Evolutionary conservation across 768 basidiomycete species (phyloP).

Genomic region (Rhizopogon vinicolor): DNA sequence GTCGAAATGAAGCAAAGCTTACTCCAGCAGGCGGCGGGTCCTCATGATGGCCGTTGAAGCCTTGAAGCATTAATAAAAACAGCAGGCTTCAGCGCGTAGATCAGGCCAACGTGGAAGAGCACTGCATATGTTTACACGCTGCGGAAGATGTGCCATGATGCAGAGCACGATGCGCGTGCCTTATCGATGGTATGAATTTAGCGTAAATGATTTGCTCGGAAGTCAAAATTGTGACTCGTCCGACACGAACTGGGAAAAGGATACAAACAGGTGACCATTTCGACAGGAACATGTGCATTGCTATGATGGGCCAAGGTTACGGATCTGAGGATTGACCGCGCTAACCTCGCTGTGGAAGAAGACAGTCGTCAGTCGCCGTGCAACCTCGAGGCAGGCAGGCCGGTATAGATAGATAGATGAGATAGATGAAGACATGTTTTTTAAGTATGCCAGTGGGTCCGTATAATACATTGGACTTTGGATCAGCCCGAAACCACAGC

Average conservation of each 20-base stretch:
- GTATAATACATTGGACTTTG: constrained; percentile 15
- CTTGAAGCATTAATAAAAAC: constrained; percentile 1
- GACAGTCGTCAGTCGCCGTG: constrained; percentile 2
- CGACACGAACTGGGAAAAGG: background rate
- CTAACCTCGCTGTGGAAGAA: background rate
- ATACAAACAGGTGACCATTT: background rate
- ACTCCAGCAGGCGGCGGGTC: background rate
- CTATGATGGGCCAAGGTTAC: no score
- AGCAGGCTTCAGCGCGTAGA: constrained; percentile 6
- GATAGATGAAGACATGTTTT: background rate
- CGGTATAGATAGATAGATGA: background rate
- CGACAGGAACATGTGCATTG: constrained; percentile 1
- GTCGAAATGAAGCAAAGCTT: background rate
- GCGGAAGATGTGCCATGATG: constrained; percentile 11
- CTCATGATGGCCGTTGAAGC: constrained; percentile 1
- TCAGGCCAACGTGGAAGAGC: constrained; percentile 13
- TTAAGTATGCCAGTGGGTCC: constrained; percentile 11
- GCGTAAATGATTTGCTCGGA: background rate
- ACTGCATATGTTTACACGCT: constrained; percentile 17
- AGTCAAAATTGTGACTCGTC: background rate
- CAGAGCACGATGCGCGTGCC: constrained; percentile 21
- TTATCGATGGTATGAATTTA: constrained; percentile 16
- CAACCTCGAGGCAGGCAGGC: constrained; percentile 20
- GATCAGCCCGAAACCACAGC: constrained; percentile 1
- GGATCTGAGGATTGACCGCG: background rate